Conservation (phyloP, 768 basidiomycete genomes). For the Daedaleopsis sinensis region DNA sequence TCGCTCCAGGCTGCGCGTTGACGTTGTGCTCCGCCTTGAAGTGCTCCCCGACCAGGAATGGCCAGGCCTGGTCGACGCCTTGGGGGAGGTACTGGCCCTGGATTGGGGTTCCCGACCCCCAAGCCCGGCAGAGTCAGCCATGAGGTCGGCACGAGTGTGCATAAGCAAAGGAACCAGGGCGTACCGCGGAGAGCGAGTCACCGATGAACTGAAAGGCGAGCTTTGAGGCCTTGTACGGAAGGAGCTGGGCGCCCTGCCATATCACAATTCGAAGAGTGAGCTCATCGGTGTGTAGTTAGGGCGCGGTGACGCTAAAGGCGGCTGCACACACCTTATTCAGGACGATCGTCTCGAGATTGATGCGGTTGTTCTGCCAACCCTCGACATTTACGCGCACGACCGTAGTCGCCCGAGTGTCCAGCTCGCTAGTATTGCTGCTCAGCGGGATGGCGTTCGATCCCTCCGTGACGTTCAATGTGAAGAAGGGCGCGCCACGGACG, state of each 20-base stretch:
- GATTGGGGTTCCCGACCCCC: constrained; percentile 9
- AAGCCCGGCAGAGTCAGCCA: not conserved
- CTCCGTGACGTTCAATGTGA: constrained; percentile 48
- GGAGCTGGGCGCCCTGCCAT: constrained; percentile 47
- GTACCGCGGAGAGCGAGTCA: constrained; percentile 57
- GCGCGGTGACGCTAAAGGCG: not conserved
- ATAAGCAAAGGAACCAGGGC: not conserved
- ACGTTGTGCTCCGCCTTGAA: constrained; percentile 57
- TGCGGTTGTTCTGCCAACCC: constrained; percentile 63
- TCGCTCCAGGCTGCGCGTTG: constrained; percentile 57
- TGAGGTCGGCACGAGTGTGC: not conserved
- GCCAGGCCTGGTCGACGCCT: constrained; percentile 62
- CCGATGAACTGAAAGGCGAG: constrained; percentile 60
- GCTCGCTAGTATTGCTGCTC: not conserved
- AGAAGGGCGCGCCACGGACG: constrained; percentile 46
- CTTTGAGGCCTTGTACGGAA: constrained; percentile 47
- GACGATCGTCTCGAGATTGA: constrained; percentile 50
- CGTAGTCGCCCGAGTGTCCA: constrained; percentile 14
- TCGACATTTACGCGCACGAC: constrained; percentile 53
- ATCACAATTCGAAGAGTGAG: not conserved
- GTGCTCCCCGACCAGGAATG: constrained; percentile 50
- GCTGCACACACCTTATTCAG: constrained; percentile 42
- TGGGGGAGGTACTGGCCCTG: constrained; percentile 57
- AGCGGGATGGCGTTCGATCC: constrained; percentile 51
- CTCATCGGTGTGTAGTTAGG: not conserved